A percentile compares a stretch with the other conserved stretches of the same genome.
These are phyloP conservation scores for Vararia minispora DNA, from an alignment of 768 basidiomycete genomes.

Conservation along the genomic window DNA sequence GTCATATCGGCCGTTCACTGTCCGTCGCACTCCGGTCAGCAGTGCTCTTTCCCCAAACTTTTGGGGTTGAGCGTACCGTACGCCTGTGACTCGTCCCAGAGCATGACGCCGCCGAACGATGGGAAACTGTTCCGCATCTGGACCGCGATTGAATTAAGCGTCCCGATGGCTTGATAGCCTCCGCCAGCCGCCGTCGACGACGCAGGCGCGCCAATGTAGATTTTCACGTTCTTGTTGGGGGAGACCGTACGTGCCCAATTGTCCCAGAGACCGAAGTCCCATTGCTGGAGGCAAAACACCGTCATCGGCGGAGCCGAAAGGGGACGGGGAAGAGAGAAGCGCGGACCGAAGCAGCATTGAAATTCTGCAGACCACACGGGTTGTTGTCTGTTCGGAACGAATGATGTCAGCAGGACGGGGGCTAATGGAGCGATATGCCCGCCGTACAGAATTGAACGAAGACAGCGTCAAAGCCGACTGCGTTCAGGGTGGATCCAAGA, in stretches of 20 bases:
- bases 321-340: background rate
- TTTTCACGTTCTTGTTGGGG: slow-evolving; percentile 33
- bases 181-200: slow-evolving; percentile 30
- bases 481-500: slow-evolving; percentile 23
- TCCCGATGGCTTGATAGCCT: slow-evolving; percentile 24
- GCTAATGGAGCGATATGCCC: background rate
- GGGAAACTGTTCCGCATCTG: slow-evolving; percentile 27
- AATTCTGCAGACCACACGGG: slow-evolving; percentile 33
- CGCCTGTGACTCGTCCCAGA: slow-evolving; percentile 35
- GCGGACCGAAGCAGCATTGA: slow-evolving; percentile 42
- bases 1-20: slow-evolving; percentile 50
- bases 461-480: slow-evolving; percentile 26
- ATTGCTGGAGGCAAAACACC: slow-evolving; percentile 42
- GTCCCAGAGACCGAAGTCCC: slow-evolving; percentile 30
- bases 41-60: too few relatives aligned
- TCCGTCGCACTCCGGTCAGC: too few relatives aligned
- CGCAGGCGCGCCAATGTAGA: slow-evolving; percentile 32
- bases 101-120: slow-evolving; percentile 33
- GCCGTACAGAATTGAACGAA: slow-evolving; percentile 38
- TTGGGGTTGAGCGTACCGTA: slow-evolving; percentile 21
- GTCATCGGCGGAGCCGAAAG: background rate
- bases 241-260: slow-evolving; percentile 31
- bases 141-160: slow-evolving; percentile 23
- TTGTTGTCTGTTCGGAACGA: slow-evolving; percentile 28
- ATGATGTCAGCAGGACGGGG: slow-evolving; percentile 2